Conservation (phyloP, 1,284 basidiomycete genomes). For the Ustilago shanxiensis region DNA sequence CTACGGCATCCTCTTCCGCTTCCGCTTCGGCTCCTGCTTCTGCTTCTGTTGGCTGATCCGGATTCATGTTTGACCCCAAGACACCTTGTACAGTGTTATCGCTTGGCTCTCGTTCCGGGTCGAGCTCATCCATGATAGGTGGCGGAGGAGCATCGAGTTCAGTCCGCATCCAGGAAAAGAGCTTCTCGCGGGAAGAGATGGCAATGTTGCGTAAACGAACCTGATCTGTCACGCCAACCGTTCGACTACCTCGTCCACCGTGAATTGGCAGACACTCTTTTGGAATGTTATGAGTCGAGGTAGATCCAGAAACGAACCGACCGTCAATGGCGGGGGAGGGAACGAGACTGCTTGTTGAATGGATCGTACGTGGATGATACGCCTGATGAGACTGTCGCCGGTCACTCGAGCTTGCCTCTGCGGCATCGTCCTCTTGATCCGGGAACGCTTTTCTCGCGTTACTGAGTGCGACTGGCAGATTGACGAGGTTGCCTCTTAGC, state of each 20-base stretch:
- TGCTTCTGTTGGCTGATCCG: too few relatives aligned
- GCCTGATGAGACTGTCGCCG: neutral
- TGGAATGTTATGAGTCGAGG: neutral
- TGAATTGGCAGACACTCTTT: slow-evolving; percentile 47
- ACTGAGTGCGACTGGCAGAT: slow-evolving; percentile 34
- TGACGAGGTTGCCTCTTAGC: slow-evolving; percentile 48
- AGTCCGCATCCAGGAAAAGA: slow-evolving; percentile 64
- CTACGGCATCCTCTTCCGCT: slow-evolving; percentile 6
- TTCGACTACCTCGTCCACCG: slow-evolving; percentile 46
- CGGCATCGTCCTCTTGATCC: slow-evolving; percentile 9
- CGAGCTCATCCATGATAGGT: slow-evolving; percentile 49
- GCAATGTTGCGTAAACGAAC: slow-evolving; percentile 63
- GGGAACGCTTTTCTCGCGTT: slow-evolving; percentile 35
- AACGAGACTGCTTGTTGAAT: slow-evolving; percentile 32
- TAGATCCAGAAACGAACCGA: slow-evolving; percentile 18
- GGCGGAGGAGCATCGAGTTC: slow-evolving; percentile 55
- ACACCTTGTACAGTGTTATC: slow-evolving; percentile 41
- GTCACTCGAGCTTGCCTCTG: neutral
- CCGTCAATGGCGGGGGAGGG: slow-evolving; percentile 46
- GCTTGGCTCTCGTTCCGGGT: slow-evolving; percentile 21
- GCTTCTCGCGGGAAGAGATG: slow-evolving; percentile 53
- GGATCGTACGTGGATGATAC: slow-evolving; percentile 3
- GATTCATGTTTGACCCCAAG: slow-evolving; percentile 7
- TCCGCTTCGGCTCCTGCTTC: neutral
- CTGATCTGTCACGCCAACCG: slow-evolving; percentile 57